Conservation (phyloP, 2,329 filamentous ascomycete species). For the Zelopaecilomyces penicillatus region DNA sequence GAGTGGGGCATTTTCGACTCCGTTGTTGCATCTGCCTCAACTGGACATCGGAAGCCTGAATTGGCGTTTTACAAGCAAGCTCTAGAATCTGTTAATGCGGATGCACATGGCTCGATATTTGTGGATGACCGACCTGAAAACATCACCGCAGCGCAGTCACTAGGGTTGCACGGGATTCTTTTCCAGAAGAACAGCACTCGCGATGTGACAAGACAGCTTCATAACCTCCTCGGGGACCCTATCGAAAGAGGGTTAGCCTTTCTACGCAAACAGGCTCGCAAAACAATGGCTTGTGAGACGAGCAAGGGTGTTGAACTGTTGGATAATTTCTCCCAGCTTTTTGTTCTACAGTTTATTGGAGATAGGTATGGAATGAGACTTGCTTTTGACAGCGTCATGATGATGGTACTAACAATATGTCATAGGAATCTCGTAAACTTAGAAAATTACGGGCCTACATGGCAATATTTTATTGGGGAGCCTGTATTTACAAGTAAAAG, state of each 20-base stretch:
- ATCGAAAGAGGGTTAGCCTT: neutral
- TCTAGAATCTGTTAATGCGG: too few relatives aligned
- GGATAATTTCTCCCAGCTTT: constrained; percentile 3
- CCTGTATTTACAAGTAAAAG: neutral
- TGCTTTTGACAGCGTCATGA: too few relatives aligned
- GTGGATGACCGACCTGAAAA: too few relatives aligned
- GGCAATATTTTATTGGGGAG: constrained; percentile 5
- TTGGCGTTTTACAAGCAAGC: too few relatives aligned
- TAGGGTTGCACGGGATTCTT: too few relatives aligned
- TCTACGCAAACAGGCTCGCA: neutral
- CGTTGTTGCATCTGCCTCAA: neutral
- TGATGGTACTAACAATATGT: neutral
- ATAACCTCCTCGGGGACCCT: neutral
- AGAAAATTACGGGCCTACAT: neutral
- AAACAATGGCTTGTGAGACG: too few relatives aligned
- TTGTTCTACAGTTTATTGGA: constrained; percentile 1
- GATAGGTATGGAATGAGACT: neutral
- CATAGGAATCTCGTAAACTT: constrained; percentile 3
- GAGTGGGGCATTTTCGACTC: constrained; percentile 3
- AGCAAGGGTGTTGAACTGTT: neutral
- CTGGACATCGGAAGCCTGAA: neutral
- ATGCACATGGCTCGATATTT: too few relatives aligned
- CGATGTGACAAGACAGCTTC: neutral
- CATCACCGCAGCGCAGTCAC: too few relatives aligned
- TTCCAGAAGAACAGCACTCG: neutral